Conservation (phyloP, 371 early-diverging fungal genomes). For the Blyttiomyces sp. region DNA sequence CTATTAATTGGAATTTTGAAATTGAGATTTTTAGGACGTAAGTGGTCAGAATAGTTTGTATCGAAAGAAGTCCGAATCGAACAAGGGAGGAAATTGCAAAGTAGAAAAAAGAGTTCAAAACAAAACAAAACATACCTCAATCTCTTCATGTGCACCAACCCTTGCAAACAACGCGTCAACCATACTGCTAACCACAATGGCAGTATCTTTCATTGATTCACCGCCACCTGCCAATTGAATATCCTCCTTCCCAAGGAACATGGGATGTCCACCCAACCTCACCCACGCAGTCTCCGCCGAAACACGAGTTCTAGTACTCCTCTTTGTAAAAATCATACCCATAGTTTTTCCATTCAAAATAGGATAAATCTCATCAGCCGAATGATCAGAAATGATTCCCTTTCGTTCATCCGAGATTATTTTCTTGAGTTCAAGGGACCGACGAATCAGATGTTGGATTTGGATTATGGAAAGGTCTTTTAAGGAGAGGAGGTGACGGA, state of each 20-base stretch:
- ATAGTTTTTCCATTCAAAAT: conserved; percentile 46
- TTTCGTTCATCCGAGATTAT: conserved; percentile 47
- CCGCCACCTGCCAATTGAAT: conserved; percentile 91
- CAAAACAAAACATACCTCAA: conserved; percentile 70
- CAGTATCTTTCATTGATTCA: conserved; percentile 84
- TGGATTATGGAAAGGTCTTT: conserved; percentile 41
- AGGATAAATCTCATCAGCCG: neutral
- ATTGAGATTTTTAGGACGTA: too few species aligned
- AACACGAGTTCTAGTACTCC: conserved; percentile 93
- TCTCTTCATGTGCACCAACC: conserved; percentile 82
- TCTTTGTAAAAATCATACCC: conserved; percentile 88
- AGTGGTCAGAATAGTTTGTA: neutral
- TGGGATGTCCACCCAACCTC: conserved; percentile 86
- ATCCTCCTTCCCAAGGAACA: conserved; percentile 90
- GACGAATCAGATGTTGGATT: conserved; percentile 46
- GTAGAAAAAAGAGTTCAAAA: too few species aligned
- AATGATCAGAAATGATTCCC: conserved; percentile 20
- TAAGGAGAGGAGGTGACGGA: conserved; percentile 49
- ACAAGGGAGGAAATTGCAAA: too few species aligned
- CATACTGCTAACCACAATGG: conserved; percentile 89
- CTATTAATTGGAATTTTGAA: conserved; percentile 17
- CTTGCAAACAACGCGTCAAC: conserved; percentile 92
- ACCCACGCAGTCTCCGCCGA: conserved; percentile 90
- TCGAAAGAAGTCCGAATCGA: conserved; percentile 43
- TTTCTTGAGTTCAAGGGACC: conserved; percentile 53